phyloP scores from a whole-genome alignment of 768 basidiomycete genomes.

The Austroboletus eburneus region DNA sequence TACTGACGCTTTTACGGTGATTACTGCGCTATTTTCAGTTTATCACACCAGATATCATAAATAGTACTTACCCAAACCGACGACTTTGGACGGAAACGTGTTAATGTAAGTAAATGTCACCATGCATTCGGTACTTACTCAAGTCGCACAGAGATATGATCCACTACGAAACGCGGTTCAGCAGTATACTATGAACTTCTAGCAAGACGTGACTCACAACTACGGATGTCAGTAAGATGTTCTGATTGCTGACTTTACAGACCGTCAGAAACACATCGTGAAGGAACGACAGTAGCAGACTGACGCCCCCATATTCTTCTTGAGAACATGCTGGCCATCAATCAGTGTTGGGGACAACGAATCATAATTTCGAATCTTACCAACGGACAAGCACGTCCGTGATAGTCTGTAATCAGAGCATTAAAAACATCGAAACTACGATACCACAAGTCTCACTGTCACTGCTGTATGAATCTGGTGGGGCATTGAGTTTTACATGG shows the following conservation, averaged over 20 bases:
- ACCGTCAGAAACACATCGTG: slow-evolving; percentile 26
- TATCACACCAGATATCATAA: not conserved
- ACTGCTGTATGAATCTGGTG: slow-evolving; percentile 49
- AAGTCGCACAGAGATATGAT: slow-evolving; percentile 43
- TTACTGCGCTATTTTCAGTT: slow-evolving; percentile 32
- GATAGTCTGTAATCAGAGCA: slow-evolving; percentile 34
- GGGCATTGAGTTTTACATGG: not conserved
- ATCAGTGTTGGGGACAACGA: not conserved
- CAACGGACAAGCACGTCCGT: slow-evolving; percentile 48
- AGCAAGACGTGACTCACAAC: slow-evolving; percentile 38
- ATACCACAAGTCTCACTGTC: slow-evolving; percentile 38
- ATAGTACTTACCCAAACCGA: slow-evolving; percentile 10
- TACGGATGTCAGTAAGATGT: slow-evolving; percentile 37
- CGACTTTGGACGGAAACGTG: not conserved
- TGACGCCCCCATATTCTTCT: slow-evolving; percentile 47
- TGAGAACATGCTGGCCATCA: slow-evolving; percentile 41
- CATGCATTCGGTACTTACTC: slow-evolving; percentile 29
- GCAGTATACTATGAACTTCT: not conserved
- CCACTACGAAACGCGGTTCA: slow-evolving; percentile 25
- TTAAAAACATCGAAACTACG: not conserved
- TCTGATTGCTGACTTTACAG: slow-evolving; percentile 37
- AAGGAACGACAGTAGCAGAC: slow-evolving; percentile 21
- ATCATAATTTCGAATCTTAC: slow-evolving; percentile 15
- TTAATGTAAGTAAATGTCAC: too few species aligned
- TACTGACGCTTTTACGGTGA: slow-evolving; percentile 50